phyloP scores from a whole-genome alignment of 768 basidiomycete species.

The Daedaleopsis sinensis region DNA sequence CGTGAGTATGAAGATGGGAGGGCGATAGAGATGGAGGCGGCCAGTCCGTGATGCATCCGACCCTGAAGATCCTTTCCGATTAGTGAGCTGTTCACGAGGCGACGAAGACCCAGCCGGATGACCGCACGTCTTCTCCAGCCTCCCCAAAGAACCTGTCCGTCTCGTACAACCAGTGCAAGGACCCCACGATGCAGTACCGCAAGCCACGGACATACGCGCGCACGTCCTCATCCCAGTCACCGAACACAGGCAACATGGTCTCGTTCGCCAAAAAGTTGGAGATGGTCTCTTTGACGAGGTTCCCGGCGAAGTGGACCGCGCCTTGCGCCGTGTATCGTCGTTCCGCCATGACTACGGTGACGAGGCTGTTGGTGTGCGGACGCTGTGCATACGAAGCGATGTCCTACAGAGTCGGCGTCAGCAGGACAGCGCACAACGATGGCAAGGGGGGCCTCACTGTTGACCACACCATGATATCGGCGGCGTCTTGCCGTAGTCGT shows the following conservation, averaged over 20 bases:
- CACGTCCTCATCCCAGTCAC: constrained; percentile 30
- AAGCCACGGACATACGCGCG: constrained; percentile 50
- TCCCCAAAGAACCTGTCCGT: constrained; percentile 62
- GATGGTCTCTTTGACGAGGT: constrained; percentile 42
- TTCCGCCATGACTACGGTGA: constrained; percentile 50
- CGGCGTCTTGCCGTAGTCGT: constrained; percentile 42
- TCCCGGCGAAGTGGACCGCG: constrained; percentile 47
- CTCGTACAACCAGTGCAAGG: constrained; percentile 68
- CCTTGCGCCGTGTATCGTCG: constrained; percentile 50
- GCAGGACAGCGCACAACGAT: constrained; percentile 1
- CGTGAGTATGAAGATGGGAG: background rate
- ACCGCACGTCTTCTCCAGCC: constrained; percentile 57
- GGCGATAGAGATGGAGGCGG: background rate
- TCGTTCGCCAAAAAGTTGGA: constrained; percentile 35
- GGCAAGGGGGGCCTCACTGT: constrained; percentile 41
- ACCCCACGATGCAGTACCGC: constrained; percentile 57
- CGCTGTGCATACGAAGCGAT: constrained; percentile 56
- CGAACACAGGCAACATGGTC: constrained; percentile 4
- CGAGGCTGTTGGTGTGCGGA: constrained; percentile 49
- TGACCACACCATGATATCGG: constrained; percentile 56
- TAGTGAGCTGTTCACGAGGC: constrained; percentile 12
- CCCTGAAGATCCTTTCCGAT: background rate
- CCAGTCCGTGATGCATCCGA: background rate
- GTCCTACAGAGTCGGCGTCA: constrained; percentile 44
- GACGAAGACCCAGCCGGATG: constrained; percentile 67